phyloP scores from a whole-genome alignment of 1,139 yeast species.

The Suhomyces ambrosiae region DNA sequence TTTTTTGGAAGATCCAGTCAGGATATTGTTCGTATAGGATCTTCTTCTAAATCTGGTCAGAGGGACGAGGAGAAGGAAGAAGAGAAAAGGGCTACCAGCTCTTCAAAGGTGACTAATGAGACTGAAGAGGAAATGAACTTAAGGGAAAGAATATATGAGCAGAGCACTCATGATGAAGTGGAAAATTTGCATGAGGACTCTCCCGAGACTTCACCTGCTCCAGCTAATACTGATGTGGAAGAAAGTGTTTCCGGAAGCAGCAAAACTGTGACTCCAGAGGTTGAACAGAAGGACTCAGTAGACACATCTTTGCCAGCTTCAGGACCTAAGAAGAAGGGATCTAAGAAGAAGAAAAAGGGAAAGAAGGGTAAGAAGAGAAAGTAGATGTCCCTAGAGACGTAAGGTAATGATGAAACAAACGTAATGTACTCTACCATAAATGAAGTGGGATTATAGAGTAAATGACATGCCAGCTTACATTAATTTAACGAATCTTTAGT shows the following conservation, averaged over 20 bases:
- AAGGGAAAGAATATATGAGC: conserved; percentile 41
- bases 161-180: conserved; percentile 17
- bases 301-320: background rate
- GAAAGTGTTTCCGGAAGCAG: conserved; percentile 4
- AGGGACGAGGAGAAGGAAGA: conserved; percentile 2
- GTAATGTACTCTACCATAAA: no score
- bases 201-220: background rate
- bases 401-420: no score
- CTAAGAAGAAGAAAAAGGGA: conserved; percentile 13
- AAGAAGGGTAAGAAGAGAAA: conserved; percentile 14
- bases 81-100: conserved; percentile 17
- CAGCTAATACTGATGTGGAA: conserved; percentile 2
- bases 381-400: no score
- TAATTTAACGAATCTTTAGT: no score
- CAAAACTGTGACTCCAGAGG: conserved; percentile 10
- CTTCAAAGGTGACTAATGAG: conserved; percentile 34
- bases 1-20: conserved; percentile 55
- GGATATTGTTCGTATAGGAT: conserved; percentile 29
- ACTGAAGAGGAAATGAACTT: conserved; percentile 46
- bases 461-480: no score
- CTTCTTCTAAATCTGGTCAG: conserved; percentile 10
- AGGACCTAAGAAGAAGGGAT: conserved; percentile 10
- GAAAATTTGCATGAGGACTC: background rate
- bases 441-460: no score
- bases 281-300: conserved; percentile 3